These are phyloP conservation scores for Piper betle DNA, from an alignment of 164 flowering plant species.

Conservation along the genomic window DNA sequence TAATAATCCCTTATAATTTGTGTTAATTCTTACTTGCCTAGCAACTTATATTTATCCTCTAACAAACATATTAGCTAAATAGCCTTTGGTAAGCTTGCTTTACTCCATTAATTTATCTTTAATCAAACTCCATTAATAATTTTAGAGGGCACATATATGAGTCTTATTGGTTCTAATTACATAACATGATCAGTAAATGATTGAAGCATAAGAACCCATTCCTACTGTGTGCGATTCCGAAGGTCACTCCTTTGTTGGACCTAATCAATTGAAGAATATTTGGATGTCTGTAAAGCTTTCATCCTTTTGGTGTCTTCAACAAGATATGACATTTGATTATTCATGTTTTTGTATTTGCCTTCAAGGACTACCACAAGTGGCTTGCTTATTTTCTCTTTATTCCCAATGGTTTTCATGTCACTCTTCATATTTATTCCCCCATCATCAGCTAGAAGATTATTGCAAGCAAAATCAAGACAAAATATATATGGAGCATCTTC, in stretches of 20 bases:
- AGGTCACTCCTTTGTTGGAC: constrained; percentile 1
- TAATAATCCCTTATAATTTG: background rate
- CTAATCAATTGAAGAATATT: constrained; percentile 6
- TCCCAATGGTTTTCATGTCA: background rate
- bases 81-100: background rate
- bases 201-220: constrained; percentile 9
- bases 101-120: background rate
- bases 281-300: constrained; percentile 5
- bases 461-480: background rate
- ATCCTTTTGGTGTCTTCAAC: background rate
- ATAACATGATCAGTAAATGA: constrained; percentile 3
- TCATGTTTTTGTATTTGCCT: background rate
- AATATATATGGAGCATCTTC: constrained; percentile 1
- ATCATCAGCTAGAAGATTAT: constrained; percentile 1
- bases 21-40: constrained; percentile 4
- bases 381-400: background rate
- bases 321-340: constrained; percentile 4
- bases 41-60: background rate
- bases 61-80: too few relatives aligned
- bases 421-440: background rate
- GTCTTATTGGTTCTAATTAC: background rate
- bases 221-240: background rate
- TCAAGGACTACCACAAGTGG: background rate
- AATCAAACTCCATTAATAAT: background rate
- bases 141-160: background rate